These are phyloP conservation scores for Saitozyma sp. DNA, from an alignment of 768 basidiomycete genomes.

Conservation along the genomic window DNA sequence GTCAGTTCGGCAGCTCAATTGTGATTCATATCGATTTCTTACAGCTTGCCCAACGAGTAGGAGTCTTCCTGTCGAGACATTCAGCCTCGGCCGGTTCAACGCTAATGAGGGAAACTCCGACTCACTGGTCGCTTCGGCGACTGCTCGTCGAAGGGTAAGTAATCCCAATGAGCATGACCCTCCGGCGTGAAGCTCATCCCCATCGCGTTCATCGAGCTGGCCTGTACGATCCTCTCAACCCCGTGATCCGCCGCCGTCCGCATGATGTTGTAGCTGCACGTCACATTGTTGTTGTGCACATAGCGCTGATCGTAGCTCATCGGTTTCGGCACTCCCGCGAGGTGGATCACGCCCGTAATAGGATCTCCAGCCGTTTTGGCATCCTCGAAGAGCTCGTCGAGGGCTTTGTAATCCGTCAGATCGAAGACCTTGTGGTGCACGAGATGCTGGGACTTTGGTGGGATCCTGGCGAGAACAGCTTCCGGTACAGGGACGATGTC, in stretches of 20 bases:
- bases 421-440: slow-evolving; percentile 16
- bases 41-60: slow-evolving; percentile 39
- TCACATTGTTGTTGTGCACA: slow-evolving; percentile 16
- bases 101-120: no score
- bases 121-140: no score
- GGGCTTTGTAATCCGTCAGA: slow-evolving; percentile 8
- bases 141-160: slow-evolving; percentile 7
- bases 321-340: background rate
- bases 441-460: background rate
- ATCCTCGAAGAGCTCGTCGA: slow-evolving; percentile 19
- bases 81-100: slow-evolving; percentile 9
- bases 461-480: background rate
- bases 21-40: background rate
- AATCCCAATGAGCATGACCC: slow-evolving; percentile 38
- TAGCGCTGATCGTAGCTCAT: background rate
- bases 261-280: slow-evolving; percentile 39
- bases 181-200: slow-evolving; percentile 32
- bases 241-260: slow-evolving; percentile 34
- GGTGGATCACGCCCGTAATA: slow-evolving; percentile 24
- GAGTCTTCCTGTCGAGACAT: slow-evolving; percentile 24
- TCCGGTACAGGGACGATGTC: slow-evolving; percentile 32
- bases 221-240: slow-evolving; percentile 41
- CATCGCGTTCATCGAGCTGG: slow-evolving; percentile 43
- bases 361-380: no score
- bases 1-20: no score